These are phyloP conservation scores for Iberis pinnata DNA, from an alignment of 345 rosid species.

Conservation along the genomic window DNA sequence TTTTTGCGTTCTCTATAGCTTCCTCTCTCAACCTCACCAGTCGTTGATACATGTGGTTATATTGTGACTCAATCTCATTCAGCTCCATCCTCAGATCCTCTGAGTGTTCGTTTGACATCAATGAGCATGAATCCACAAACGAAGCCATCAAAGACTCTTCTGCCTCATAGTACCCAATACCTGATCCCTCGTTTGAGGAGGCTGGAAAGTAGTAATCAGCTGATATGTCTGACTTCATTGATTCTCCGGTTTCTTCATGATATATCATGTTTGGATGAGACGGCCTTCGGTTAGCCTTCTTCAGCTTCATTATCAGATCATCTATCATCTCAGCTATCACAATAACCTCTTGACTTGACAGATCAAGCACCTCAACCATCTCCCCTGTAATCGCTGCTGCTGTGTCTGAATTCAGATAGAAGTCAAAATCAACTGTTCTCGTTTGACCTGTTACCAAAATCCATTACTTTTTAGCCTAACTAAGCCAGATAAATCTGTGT, in stretches of 20 bases:
- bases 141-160: conserved; percentile 15
- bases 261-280: not conserved
- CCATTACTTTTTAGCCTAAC: not conserved
- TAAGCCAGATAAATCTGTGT: not conserved
- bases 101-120: conserved; percentile 29
- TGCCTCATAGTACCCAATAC: not conserved
- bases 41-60: conserved; percentile 47
- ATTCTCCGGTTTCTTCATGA: conserved; percentile 17
- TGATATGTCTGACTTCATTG: conserved; percentile 24
- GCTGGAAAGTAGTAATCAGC: conserved; percentile 15
- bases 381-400: conserved; percentile 57
- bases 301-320: conserved; percentile 47
- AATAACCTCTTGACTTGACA: conserved; percentile 57
- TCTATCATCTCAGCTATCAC: conserved; percentile 67
- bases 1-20: conserved; percentile 53
- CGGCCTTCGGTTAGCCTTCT: conserved; percentile 42
- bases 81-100: conserved; percentile 52
- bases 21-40: conserved; percentile 62
- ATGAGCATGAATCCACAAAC: conserved; percentile 11
- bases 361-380: conserved; percentile 75
- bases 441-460: conserved; percentile 19
- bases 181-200: conserved; percentile 18
- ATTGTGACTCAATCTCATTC: conserved; percentile 56
- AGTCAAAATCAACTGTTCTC: conserved; percentile 58
- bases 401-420: conserved; percentile 68